These are phyloP conservation scores for Capronia epimyces DNA, from an alignment of 2,329 filamentous ascomycete species.

Conservation along the genomic window DNA sequence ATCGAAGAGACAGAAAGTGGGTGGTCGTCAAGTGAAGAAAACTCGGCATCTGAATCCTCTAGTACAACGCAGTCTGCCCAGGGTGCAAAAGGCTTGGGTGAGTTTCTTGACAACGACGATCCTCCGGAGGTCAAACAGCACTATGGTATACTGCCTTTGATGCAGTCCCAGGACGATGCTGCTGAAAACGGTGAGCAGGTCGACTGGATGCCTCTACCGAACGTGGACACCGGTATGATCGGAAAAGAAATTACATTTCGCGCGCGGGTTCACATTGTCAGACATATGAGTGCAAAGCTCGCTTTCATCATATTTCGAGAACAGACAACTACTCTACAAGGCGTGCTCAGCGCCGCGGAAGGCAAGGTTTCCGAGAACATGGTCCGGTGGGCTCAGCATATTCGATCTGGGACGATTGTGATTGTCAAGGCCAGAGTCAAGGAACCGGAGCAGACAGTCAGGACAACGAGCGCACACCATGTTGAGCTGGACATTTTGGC, in stretches of 20 bases:
- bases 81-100: constrained; percentile 14
- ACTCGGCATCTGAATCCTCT: neutral
- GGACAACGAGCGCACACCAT: constrained; percentile 68
- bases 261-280: constrained; percentile 69
- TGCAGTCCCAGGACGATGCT: constrained; percentile 19
- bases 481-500: constrained; percentile 68
- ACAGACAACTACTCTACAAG: constrained; percentile 76
- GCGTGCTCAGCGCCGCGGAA: constrained; percentile 62
- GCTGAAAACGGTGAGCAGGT: constrained; percentile 4
- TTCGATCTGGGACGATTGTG: constrained; percentile 72
- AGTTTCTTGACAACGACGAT: constrained; percentile 22
- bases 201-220: constrained; percentile 11
- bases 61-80: neutral
- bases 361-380: constrained; percentile 65
- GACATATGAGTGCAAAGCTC: constrained; percentile 73
- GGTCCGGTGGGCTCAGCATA: constrained; percentile 79
- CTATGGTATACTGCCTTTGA: constrained; percentile 21
- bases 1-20: constrained; percentile 11
- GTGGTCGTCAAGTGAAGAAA: constrained; percentile 11
- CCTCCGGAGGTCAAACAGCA: constrained; percentile 16
- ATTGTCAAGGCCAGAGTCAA: constrained; percentile 69
- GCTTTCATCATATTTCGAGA: constrained; percentile 84
- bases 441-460: constrained; percentile 66
- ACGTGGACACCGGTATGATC: constrained; percentile 41
- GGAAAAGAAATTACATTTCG: constrained; percentile 62